Evolutionary conservation across 352 stramenopile species (phyloP).

Genomic region (Pythium phragmiticola): DNA sequence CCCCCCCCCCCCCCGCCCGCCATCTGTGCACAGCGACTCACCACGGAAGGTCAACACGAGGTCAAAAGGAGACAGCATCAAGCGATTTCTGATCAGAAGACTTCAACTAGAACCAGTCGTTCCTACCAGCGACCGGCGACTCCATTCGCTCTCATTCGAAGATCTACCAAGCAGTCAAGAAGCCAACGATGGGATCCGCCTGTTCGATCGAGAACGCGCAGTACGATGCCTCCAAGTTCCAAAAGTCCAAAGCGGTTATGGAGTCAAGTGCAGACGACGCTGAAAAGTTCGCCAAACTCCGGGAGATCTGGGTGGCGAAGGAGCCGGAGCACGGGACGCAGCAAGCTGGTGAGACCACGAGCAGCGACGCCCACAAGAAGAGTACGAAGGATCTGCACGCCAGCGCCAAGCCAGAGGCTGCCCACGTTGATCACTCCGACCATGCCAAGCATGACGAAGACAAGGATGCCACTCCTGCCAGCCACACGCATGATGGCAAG

Average conservation of each 20-base stretch:
- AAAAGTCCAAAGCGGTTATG: conserved; percentile 68
- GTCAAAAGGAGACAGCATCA: background rate
- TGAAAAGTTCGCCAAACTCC: conserved; percentile 73
- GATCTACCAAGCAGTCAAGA: conserved; percentile 13
- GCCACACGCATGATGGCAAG: conserved; percentile 10
- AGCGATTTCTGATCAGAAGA: background rate
- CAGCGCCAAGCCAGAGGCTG: conserved; percentile 7
- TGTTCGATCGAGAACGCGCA: conserved; percentile 54
- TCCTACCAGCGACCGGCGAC: background rate
- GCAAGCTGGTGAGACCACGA: conserved; percentile 6
- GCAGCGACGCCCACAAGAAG: conserved; percentile 31
- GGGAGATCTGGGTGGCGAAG: conserved; percentile 51
- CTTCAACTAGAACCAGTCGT: background rate
- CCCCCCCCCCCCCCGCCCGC: no score
- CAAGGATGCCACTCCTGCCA: conserved; percentile 13
- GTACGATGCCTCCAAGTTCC: conserved; percentile 67
- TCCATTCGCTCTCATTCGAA: conserved; percentile 14
- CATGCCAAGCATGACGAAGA: conserved; percentile 14
- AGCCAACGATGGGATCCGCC: conserved; percentile 42
- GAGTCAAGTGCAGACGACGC: conserved; percentile 53
- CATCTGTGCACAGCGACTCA: background rate
- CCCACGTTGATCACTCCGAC: conserved; percentile 14
- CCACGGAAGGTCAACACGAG: background rate
- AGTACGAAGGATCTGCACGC: conserved; percentile 36
- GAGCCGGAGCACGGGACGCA: conserved; percentile 10